These are phyloP conservation scores for Kluyveromyces nonfermentans DNA, from an alignment of 805 yeast species.

Conservation along the genomic window DNA sequence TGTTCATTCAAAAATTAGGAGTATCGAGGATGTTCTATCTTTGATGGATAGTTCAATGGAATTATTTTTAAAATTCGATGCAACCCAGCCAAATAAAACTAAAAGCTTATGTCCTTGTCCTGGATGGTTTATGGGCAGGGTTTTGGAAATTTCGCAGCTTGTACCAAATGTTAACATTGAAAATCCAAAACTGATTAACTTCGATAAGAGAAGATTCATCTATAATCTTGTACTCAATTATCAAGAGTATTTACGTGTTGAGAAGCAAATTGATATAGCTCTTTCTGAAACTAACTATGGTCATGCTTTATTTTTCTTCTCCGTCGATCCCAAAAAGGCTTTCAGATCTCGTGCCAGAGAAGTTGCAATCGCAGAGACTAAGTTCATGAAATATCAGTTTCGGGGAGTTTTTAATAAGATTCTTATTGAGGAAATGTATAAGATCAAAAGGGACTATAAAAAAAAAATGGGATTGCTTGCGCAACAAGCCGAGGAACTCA, in stretches of 20 bases:
- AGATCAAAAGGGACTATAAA: constrained; percentile 42
- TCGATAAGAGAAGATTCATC: constrained; percentile 71
- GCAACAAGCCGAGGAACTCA: constrained; percentile 30
- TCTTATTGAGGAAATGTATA: constrained; percentile 41
- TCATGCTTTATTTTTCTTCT: constrained; percentile 15
- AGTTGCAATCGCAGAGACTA: constrained; percentile 35
- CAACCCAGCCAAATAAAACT: constrained; percentile 23
- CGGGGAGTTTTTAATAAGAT: constrained; percentile 37
- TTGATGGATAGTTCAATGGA: constrained; percentile 18
- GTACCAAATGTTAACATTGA: constrained; percentile 71
- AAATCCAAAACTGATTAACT: constrained; percentile 60
- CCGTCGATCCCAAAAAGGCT: constrained; percentile 24
- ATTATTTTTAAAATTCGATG: constrained; percentile 28
- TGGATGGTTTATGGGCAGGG: constrained; percentile 82
- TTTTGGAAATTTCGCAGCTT: constrained; percentile 64
- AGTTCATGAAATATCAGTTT: constrained; percentile 30
- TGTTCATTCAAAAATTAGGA: constrained; percentile 18
- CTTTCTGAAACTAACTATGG: constrained; percentile 10
- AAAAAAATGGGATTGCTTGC: constrained; percentile 33
- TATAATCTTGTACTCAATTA: constrained; percentile 52
- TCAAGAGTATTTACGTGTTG: constrained; percentile 32
- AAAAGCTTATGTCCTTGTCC: constrained; percentile 66
- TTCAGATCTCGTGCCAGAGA: constrained; percentile 30
- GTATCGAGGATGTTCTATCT: constrained; percentile 20
- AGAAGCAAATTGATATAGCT: constrained; percentile 8